Percentiles rank a stretch among this genome's conserved stretches.
Conservation (phyloP, 108 stramenopile species). For the Nannochloropsis salina region DNA sequence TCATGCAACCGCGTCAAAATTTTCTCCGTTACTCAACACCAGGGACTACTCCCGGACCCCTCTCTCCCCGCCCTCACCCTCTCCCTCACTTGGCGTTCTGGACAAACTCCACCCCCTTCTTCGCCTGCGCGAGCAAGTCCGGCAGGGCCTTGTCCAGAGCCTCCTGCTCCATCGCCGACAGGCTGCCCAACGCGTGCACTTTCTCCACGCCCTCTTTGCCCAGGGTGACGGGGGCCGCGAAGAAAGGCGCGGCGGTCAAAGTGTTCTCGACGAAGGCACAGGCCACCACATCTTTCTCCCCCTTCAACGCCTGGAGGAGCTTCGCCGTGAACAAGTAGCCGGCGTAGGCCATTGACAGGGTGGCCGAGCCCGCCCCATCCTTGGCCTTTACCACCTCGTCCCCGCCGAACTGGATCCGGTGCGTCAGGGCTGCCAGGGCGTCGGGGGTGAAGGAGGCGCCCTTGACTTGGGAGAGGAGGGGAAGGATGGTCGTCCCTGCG, state of each 20-base stretch:
- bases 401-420: constrained; percentile 85
- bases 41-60: too few species aligned
- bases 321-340: constrained; percentile 85
- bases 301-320: constrained; percentile 83
- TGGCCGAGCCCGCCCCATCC: constrained; percentile 94
- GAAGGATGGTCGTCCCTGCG: constrained; percentile 98
- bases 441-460: constrained; percentile 77
- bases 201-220: constrained; percentile 89
- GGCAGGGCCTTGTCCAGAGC: constrained; percentile 95
- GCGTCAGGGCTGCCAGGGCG: constrained; percentile 80
- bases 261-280: constrained; percentile 88
- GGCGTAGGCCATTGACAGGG: constrained; percentile 95
- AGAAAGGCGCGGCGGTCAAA: constrained; percentile 81
- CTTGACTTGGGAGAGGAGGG: constrained; percentile 84
- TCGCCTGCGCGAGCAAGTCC: constrained; percentile 83
- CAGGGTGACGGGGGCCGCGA: constrained; percentile 86
- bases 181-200: constrained; percentile 71
- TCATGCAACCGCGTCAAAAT: constrained; percentile 15
- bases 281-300: constrained; percentile 74
- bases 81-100: constrained; percentile 18
- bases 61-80: constrained; percentile 19
- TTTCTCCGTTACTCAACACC: constrained; percentile 25
- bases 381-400: constrained; percentile 99
- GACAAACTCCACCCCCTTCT: background rate
- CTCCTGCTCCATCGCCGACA: constrained; percentile 82